Percentiles rank a stretch among this genome's conserved stretches.
phyloP scores from a whole-genome alignment of 495 filamentous ascomycete genomes.

The Penicillium crystallinum region DNA sequence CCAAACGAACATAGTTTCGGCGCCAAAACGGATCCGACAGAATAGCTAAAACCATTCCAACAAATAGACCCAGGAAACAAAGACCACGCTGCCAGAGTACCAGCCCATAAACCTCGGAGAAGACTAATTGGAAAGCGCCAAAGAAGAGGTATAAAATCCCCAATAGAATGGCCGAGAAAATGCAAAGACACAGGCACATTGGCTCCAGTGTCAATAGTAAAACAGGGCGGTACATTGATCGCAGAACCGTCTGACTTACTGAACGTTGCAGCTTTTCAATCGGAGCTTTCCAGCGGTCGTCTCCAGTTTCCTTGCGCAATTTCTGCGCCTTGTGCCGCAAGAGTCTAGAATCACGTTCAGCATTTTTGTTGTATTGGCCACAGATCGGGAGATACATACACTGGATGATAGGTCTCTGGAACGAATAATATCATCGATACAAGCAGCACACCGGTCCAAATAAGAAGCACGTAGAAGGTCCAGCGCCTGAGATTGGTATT shows the following conservation, averaged over 20 bases:
- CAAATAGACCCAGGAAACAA: slow-evolving; percentile 74
- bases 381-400: slow-evolving; percentile 29
- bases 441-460: slow-evolving; percentile 67
- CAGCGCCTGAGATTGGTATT: slow-evolving; percentile 52
- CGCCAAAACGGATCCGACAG: slow-evolving; percentile 74
- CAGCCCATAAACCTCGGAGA: slow-evolving; percentile 70
- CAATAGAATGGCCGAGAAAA: slow-evolving; percentile 79
- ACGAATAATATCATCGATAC: slow-evolving; percentile 64
- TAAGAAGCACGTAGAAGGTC: slow-evolving; percentile 83
- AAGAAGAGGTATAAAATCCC: slow-evolving; percentile 95
- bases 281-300: slow-evolving; percentile 70
- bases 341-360: slow-evolving; percentile 48
- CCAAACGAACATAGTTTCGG: slow-evolving; percentile 57
- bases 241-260: slow-evolving; percentile 62
- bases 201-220: slow-evolving; percentile 79
- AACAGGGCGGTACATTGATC: slow-evolving; percentile 72
- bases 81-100: slow-evolving; percentile 76
- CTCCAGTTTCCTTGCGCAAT: slow-evolving; percentile 70
- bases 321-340: slow-evolving; percentile 68
- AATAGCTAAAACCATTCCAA: slow-evolving; percentile 70
- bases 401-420: slow-evolving; percentile 86
- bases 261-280: slow-evolving; percentile 74
- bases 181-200: slow-evolving; percentile 79
- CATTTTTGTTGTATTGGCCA: neutral
- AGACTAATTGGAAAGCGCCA: slow-evolving; percentile 84